A percentile compares a stretch with the other conserved stretches of the same genome.
Evolutionary conservation across 2,329 filamentous ascomycete genomes (phyloP).

Genomic region (Cordyceps farinosa): DNA sequence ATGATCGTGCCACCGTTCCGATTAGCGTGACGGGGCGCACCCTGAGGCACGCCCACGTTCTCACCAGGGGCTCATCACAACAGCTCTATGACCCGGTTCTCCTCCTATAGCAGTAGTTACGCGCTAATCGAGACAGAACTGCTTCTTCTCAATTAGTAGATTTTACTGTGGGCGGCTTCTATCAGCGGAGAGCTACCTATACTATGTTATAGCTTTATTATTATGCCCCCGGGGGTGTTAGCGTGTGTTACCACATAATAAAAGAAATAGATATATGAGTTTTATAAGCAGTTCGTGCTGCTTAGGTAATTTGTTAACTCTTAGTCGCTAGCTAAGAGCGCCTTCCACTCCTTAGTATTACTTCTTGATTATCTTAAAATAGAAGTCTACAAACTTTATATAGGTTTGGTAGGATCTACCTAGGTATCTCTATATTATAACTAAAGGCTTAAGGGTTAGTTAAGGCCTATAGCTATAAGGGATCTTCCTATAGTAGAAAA

Average conservation of each 20-base stretch:
- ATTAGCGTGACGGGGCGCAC: too few relatives aligned
- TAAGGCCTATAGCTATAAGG: too few relatives aligned
- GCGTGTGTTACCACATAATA: not conserved
- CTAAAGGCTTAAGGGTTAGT: too few relatives aligned
- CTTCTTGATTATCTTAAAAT: too few relatives aligned
- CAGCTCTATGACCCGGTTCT: not conserved
- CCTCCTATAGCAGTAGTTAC: conserved; percentile 8
- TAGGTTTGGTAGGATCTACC: too few relatives aligned
- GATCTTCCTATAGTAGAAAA: too few relatives aligned
- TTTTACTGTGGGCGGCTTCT: not conserved
- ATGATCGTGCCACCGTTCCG: too few relatives aligned
- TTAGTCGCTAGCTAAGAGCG: not conserved
- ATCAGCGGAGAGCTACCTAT: not conserved
- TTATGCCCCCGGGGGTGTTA: not conserved
- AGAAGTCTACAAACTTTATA: too few relatives aligned
- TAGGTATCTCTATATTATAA: too few relatives aligned
- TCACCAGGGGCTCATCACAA: too few relatives aligned
- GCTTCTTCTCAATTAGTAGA: not conserved
- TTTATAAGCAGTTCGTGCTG: conserved; percentile 6
- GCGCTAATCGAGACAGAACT: not conserved
- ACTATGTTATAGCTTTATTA: not conserved
- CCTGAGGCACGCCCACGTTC: not conserved
- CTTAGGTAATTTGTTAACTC: not conserved
- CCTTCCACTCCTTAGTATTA: not conserved
- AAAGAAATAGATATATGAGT: not conserved